Conservation (phyloP, 2,329 filamentous ascomycete genomes). For the Aureobasidium subglaciale region DNA sequence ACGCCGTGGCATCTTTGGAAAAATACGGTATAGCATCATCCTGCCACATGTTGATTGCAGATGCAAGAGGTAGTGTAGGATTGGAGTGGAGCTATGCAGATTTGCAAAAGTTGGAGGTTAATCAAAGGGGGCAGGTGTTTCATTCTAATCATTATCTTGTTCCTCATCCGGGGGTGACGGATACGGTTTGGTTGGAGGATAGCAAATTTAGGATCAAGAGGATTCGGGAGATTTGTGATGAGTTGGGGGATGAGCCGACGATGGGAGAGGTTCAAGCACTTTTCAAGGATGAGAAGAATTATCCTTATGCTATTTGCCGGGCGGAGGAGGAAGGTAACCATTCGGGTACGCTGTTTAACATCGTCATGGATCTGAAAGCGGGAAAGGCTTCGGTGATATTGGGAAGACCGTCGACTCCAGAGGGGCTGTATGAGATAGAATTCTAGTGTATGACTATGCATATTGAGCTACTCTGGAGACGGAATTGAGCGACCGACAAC, state of each 20-base stretch:
- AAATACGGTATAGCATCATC: slow-evolving; percentile 44
- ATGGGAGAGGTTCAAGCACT: slow-evolving; percentile 22
- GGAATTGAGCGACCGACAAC: background rate
- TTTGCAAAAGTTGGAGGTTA: slow-evolving; percentile 28
- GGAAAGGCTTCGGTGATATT: slow-evolving; percentile 26
- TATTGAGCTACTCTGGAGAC: too few species aligned
- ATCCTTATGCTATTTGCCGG: slow-evolving; percentile 32
- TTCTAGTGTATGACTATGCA: slow-evolving; percentile 12
- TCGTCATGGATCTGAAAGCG: slow-evolving; percentile 31
- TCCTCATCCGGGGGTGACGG: slow-evolving; percentile 32
- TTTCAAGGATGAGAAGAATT: slow-evolving; percentile 37
- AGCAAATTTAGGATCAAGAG: slow-evolving; percentile 31
- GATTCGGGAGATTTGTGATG: slow-evolving; percentile 29
- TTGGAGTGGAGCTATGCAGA: slow-evolving; percentile 41
- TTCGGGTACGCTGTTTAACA: slow-evolving; percentile 31
- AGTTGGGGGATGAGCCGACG: slow-evolving; percentile 14
- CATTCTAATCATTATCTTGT: slow-evolving; percentile 40
- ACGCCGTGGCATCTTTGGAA: slow-evolving; percentile 41
- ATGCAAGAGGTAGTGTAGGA: slow-evolving; percentile 40
- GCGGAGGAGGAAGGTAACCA: slow-evolving; percentile 20
- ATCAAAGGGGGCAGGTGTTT: slow-evolving; percentile 30
- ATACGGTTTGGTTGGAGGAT: slow-evolving; percentile 39
- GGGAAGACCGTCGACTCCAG: slow-evolving; percentile 27
- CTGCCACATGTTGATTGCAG: slow-evolving; percentile 50
- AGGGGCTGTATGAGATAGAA: slow-evolving; percentile 23